Conservation (phyloP, 345 rosid genomes). For the Erucastrum elatum region DNA sequence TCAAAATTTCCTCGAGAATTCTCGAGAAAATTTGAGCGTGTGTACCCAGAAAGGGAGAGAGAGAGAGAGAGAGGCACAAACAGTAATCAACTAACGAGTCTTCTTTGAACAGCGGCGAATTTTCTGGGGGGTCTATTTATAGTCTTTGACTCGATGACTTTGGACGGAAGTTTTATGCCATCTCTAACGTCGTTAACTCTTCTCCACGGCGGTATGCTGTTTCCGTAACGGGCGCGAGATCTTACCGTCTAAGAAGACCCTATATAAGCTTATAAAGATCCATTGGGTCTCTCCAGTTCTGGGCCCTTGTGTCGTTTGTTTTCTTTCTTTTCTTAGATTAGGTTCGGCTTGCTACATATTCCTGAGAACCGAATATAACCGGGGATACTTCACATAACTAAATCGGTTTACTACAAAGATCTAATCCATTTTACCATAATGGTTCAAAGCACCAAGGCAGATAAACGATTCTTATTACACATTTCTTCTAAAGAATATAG, state of each 20-base stretch:
- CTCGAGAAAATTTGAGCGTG: not conserved
- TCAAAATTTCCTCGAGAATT: slow-evolving; percentile 14
- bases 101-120: slow-evolving; percentile 34
- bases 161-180: slow-evolving; percentile 23
- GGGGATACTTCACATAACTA: not conserved
- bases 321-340: not conserved
- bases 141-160: slow-evolving; percentile 12
- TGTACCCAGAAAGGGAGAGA: not conserved
- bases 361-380: not conserved
- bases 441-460: not conserved
- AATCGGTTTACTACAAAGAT: not conserved
- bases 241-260: slow-evolving; percentile 18
- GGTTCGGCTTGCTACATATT: not conserved
- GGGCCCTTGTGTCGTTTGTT: not conserved
- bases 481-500: no score
- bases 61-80: not conserved
- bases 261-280: no score
- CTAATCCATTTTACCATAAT: not conserved
- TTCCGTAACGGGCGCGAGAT: slow-evolving; percentile 33
- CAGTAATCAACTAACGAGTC: slow-evolving; percentile 23
- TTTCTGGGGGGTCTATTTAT: slow-evolving; percentile 9
- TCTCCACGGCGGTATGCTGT: slow-evolving; percentile 14
- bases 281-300: not conserved
- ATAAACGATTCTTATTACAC: no score
- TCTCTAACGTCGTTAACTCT: slow-evolving; percentile 29